Percentiles rank a stretch among this genome's conserved stretches.
Evolutionary conservation across 768 basidiomycete species (phyloP).

Genomic region (Psilocybe azurescens): DNA sequence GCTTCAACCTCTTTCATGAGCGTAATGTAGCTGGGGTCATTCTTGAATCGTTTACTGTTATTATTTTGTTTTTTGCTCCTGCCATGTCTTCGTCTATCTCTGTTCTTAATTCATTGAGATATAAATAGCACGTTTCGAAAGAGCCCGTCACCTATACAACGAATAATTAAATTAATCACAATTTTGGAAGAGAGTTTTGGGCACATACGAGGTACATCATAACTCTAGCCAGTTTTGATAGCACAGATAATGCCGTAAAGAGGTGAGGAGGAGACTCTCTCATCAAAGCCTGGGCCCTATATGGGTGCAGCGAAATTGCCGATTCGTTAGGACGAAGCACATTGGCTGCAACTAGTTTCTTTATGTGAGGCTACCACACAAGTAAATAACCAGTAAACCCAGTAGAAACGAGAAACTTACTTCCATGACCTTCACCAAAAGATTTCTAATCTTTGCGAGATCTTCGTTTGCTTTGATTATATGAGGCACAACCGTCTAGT

Average conservation of each 20-base stretch:
- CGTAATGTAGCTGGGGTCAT: slow-evolving; percentile 64
- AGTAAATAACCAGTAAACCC: slow-evolving; percentile 17
- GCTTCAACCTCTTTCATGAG: slow-evolving; percentile 71
- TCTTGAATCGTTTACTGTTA: slow-evolving; percentile 51
- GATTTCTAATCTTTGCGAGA: slow-evolving; percentile 67
- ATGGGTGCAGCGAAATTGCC: slow-evolving; percentile 72
- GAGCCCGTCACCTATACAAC: slow-evolving; percentile 78
- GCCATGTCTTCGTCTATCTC: slow-evolving; percentile 37
- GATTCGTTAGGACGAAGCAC: slow-evolving; percentile 55
- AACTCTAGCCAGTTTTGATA: slow-evolving; percentile 71
- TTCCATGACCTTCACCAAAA: slow-evolving; percentile 75
- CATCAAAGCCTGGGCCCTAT: slow-evolving; percentile 52
- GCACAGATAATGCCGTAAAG: slow-evolving; percentile 51
- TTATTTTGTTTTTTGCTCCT: slow-evolving; percentile 41
- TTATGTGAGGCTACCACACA: slow-evolving; percentile 31
- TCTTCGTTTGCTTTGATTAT: slow-evolving; percentile 75
- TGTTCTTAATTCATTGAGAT: slow-evolving; percentile 52
- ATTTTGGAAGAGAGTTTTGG: background rate
- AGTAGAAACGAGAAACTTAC: slow-evolving; percentile 44
- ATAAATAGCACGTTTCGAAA: slow-evolving; percentile 75
- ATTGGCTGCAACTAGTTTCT: slow-evolving; percentile 38
- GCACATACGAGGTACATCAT: slow-evolving; percentile 85
- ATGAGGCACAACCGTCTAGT: slow-evolving; percentile 77
- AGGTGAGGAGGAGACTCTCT: slow-evolving; percentile 52
- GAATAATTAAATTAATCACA: too few relatives aligned